Conservation (phyloP, 129 eudicot genomes). For the Dittrichia graveolens region DNA sequence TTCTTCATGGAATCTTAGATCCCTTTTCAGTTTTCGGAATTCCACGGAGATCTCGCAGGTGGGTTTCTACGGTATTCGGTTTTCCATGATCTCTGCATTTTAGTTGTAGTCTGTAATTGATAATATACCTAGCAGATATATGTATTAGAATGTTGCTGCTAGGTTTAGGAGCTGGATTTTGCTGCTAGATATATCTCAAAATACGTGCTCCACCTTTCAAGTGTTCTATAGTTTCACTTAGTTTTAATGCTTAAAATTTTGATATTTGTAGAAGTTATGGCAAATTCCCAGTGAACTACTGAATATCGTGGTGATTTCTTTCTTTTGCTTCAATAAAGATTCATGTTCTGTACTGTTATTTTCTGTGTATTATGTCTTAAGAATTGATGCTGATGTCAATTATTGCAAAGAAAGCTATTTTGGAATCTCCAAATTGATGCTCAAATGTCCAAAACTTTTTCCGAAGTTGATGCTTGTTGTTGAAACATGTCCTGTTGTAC, state of each 20-base stretch:
- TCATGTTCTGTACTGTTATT: not conserved
- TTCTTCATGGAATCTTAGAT: constrained; percentile 37
- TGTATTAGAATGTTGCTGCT: constrained; percentile 11
- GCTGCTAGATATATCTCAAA: constrained; percentile 1
- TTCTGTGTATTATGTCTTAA: too few relatives aligned
- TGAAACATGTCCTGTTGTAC: not conserved
- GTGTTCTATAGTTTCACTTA: not conserved
- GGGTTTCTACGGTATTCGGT: not conserved
- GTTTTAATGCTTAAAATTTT: constrained; percentile 6
- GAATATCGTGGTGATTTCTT: constrained; percentile 1
- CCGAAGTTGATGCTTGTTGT: not conserved
- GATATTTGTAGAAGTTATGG: not conserved
- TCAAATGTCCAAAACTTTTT: too few relatives aligned
- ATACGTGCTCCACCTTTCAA: constrained; percentile 4
- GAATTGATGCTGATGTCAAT: too few relatives aligned
- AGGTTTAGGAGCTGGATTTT: constrained; percentile 21
- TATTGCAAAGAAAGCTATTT: not conserved
- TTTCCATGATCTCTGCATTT: constrained; percentile 4
- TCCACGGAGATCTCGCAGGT: constrained; percentile 38
- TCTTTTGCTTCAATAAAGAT: not conserved
- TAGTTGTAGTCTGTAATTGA: not conserved
- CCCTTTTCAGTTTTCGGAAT: constrained; percentile 31
- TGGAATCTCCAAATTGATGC: too few relatives aligned
- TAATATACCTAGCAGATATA: not conserved
- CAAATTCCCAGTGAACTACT: not conserved